phyloP scores from a whole-genome alignment of 2,329 filamentous ascomycete genomes.

The Achaetomium macrosporum region DNA sequence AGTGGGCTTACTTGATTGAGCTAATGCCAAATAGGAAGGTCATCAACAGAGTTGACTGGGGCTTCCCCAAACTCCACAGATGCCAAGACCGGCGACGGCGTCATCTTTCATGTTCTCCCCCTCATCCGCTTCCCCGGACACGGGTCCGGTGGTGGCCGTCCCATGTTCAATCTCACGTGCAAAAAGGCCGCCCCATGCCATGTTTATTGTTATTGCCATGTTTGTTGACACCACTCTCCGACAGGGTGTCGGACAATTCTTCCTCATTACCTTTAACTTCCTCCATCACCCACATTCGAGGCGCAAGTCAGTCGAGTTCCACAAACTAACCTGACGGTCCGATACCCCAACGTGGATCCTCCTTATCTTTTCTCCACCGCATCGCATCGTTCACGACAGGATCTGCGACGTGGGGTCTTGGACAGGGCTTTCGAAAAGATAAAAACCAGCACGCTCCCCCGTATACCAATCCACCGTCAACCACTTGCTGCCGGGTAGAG shows the following conservation, averaged over 20 bases:
- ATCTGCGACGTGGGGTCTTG: not conserved
- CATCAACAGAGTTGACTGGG: not conserved
- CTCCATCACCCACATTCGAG: not conserved
- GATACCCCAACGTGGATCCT: not conserved
- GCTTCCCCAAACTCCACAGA: not conserved
- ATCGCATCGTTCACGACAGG: not conserved
- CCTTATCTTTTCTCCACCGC: not conserved
- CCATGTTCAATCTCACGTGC: conserved; percentile 1
- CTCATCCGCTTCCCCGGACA: conserved; percentile 11
- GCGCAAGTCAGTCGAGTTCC: conserved; percentile 1
- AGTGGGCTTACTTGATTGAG: not conserved
- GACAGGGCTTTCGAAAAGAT: not conserved
- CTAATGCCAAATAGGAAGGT: conserved; percentile 1
- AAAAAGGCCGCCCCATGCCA: not conserved
- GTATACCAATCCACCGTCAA: not conserved
- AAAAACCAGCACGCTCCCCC: not conserved
- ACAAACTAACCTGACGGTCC: not conserved
- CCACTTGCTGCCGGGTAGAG: not conserved
- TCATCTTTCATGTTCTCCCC: not conserved
- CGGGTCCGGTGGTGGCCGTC: not conserved
- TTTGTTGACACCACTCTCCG: not conserved
- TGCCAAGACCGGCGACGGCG: not conserved
- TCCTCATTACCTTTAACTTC: not conserved
- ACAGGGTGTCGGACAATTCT: too few relatives aligned
- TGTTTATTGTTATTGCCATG: not conserved